Evolutionary conservation across 768 basidiomycete genomes (phyloP).

Genomic region (Leucocoprinus sp.): DNA sequence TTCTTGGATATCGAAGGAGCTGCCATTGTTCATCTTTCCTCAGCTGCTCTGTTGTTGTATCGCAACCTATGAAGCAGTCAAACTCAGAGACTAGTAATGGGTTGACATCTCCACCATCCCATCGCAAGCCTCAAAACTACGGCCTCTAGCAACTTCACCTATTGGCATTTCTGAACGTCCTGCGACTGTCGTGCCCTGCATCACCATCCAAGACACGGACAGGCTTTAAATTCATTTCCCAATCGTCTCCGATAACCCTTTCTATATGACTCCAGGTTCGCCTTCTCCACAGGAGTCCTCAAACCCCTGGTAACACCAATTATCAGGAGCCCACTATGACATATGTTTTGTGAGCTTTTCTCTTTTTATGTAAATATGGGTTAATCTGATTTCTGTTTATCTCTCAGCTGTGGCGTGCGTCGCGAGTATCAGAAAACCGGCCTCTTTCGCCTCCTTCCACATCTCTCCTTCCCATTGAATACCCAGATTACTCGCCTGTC

Average conservation of each 20-base stretch:
- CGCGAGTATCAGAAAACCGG: constrained; percentile 45
- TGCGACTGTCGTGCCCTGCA: constrained; percentile 14
- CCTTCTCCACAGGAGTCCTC: constrained; percentile 26
- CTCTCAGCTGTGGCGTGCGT: constrained; percentile 56
- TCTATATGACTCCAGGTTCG: constrained; percentile 29
- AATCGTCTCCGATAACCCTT: constrained; percentile 55
- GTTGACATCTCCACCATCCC: constrained; percentile 59
- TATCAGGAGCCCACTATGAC: constrained; percentile 57
- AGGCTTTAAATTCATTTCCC: constrained; percentile 5
- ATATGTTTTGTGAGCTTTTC: constrained; percentile 60
- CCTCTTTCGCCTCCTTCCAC: constrained; percentile 36
- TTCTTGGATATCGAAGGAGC: constrained; percentile 10
- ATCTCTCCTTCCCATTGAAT: constrained; percentile 47
- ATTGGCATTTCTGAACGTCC: constrained; percentile 8
- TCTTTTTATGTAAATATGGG: constrained; percentile 23
- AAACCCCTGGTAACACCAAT: constrained; percentile 30
- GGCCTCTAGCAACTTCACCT: constrained; percentile 1
- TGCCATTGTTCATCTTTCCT: constrained; percentile 6
- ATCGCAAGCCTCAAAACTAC: constrained; percentile 29
- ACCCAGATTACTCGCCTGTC: constrained; percentile 59
- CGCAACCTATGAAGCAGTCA: constrained; percentile 20
- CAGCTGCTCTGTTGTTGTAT: constrained; percentile 29
- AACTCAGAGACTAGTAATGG: constrained; percentile 20
- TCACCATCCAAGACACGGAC: constrained; percentile 30
- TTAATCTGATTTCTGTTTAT: neutral